These are phyloP conservation scores for Cantharellus cinnabarinus DNA, from an alignment of 768 basidiomycete species.

Conservation along the genomic window DNA sequence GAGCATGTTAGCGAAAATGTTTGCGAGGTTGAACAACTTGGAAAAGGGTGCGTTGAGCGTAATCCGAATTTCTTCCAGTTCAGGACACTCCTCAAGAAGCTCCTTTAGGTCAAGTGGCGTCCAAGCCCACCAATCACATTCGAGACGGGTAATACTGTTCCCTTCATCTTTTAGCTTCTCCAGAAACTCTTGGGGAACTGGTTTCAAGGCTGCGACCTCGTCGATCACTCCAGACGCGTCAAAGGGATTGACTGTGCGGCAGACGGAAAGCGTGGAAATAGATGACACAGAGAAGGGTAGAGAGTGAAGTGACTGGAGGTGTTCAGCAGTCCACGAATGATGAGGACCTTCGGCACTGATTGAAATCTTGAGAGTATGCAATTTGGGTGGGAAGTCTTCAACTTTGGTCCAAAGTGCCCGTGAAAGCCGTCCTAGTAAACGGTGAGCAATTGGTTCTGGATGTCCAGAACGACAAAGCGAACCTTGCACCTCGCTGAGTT, in stretches of 20 bases:
- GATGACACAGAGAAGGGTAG: slow-evolving; percentile 16
- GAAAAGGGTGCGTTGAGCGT: slow-evolving; percentile 20
- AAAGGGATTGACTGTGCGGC: slow-evolving; percentile 13
- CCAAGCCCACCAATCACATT: slow-evolving; percentile 24
- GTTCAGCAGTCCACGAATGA: slow-evolving; percentile 24
- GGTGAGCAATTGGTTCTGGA: not conserved
- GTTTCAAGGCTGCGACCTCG: slow-evolving; percentile 15
- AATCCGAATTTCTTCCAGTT: slow-evolving; percentile 17
- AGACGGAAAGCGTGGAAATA: slow-evolving; percentile 14
- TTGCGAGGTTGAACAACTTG: slow-evolving; percentile 18
- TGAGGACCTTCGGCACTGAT: slow-evolving; percentile 18
- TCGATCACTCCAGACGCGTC: slow-evolving; percentile 12
- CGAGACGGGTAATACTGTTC: slow-evolving; percentile 14
- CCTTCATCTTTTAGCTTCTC: slow-evolving; percentile 12
- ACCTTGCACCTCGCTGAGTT: slow-evolving; percentile 23
- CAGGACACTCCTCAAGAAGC: slow-evolving; percentile 18
- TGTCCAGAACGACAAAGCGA: not conserved
- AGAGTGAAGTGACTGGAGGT: slow-evolving; percentile 17
- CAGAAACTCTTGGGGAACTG: slow-evolving; percentile 17
- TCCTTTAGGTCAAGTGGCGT: slow-evolving; percentile 17
- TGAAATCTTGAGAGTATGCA: slow-evolving; percentile 15
- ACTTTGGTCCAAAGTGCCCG: slow-evolving; percentile 20
- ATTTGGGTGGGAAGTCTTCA: slow-evolving; percentile 11
- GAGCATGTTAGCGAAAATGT: slow-evolving; percentile 15
- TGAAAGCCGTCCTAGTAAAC: slow-evolving; percentile 17